These are phyloP conservation scores for Candida verbasci DNA, from an alignment of 805 yeast species.

Conservation along the genomic window DNA sequence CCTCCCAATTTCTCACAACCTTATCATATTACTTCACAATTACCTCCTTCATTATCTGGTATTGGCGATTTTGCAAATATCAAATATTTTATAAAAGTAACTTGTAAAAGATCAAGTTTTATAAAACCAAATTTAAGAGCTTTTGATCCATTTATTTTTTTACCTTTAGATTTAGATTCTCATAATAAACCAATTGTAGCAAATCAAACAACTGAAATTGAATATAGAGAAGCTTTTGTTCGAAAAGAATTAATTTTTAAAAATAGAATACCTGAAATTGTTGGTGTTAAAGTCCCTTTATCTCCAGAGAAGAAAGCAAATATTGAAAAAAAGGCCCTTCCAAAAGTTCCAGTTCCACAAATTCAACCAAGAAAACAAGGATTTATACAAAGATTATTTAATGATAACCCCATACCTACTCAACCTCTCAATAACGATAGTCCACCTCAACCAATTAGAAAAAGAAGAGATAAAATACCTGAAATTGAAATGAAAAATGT, in stretches of 20 bases:
- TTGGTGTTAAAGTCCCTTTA: constrained; percentile 28
- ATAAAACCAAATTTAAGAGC: constrained; percentile 45
- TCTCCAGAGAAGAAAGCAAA: too few relatives aligned
- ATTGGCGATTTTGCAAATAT: constrained; percentile 35
- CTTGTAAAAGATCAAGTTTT: constrained; percentile 50
- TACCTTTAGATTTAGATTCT: constrained; percentile 43
- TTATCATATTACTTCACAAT: constrained; percentile 24
- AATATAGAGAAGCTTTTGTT: constrained; percentile 40
- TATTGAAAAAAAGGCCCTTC: constrained; percentile 16
- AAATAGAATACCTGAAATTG: constrained; percentile 40
- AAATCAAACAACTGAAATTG: constrained; percentile 17
- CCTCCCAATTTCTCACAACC: constrained; percentile 3
- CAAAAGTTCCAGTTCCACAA: constrained; percentile 16
- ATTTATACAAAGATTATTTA: constrained; percentile 24
- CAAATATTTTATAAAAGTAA: constrained; percentile 56
- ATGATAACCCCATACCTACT: constrained; percentile 5
- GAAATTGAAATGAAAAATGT: constrained; percentile 31
- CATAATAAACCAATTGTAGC: constrained; percentile 16
- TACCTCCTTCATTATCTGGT: constrained; percentile 33
- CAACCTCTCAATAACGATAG: constrained; percentile 9
- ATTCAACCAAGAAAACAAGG: constrained; percentile 18
- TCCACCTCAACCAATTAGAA: constrained; percentile 7
- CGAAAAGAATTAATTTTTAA: constrained; percentile 37
- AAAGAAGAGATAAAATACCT: constrained; percentile 9
- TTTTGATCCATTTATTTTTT: constrained; percentile 47